These are phyloP conservation scores for Scenedesmus sp. DNA, from an alignment of 163 green algal species.

Conservation along the genomic window DNA sequence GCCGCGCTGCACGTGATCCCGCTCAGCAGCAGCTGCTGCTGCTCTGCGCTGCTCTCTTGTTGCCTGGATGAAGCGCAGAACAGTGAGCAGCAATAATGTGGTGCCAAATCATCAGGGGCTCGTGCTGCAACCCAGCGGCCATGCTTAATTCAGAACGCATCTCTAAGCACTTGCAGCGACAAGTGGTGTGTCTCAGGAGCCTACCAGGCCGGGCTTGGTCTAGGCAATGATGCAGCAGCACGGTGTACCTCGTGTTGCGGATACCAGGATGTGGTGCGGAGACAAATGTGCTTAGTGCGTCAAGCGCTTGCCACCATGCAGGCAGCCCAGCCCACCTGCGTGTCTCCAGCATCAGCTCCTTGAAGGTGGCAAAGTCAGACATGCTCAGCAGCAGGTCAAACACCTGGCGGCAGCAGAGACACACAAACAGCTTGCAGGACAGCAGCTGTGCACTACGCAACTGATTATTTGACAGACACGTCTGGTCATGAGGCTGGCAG, in stretches of 20 bases:
- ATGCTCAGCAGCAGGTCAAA: constrained; percentile 74
- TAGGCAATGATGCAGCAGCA: no score
- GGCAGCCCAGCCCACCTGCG: constrained; percentile 31
- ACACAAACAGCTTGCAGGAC: background rate
- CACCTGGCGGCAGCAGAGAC: constrained; percentile 54
- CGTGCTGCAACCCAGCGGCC: no score
- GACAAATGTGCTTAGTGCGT: background rate
- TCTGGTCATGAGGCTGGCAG: background rate
- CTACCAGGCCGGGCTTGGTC: no score
- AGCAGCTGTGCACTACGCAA: no score
- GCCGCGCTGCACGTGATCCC: constrained; percentile 52
- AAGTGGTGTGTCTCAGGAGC: no score
- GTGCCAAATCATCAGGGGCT: no score
- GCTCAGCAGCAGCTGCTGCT: background rate
- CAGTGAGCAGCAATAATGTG: background rate
- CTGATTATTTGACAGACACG: background rate
- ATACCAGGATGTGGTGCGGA: background rate
- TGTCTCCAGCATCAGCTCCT: constrained; percentile 77
- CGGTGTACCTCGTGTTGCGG: no score
- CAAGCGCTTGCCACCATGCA: background rate
- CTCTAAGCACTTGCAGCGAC: no score
- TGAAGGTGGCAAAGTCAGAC: constrained; percentile 74
- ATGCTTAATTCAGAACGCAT: no score
- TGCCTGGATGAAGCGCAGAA: background rate
- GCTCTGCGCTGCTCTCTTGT: background rate